Evolutionary conservation across 2,329 filamentous ascomycete species (phyloP).

Genomic region (Aspergillus amoenus): DNA sequence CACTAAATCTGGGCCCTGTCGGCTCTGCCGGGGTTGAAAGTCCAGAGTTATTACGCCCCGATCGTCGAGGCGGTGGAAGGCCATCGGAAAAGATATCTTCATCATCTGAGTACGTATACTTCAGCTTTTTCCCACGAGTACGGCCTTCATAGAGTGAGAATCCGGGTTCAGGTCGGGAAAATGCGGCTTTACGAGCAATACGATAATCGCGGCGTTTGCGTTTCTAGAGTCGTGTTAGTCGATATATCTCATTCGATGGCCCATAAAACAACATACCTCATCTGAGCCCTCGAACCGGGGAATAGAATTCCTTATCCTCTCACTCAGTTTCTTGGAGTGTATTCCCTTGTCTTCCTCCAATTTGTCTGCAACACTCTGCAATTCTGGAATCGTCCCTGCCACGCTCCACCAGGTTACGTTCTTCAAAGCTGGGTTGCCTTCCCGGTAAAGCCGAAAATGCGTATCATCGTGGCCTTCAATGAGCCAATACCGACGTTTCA

Average conservation of each 20-base stretch:
- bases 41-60: slow-evolving; percentile 64
- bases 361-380: slow-evolving; percentile 72
- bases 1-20: slow-evolving; percentile 66
- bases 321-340: slow-evolving; percentile 73
- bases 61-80: slow-evolving; percentile 63
- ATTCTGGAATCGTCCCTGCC: slow-evolving; percentile 84
- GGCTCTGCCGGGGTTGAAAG: slow-evolving; percentile 71
- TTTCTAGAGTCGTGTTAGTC: slow-evolving; percentile 60
- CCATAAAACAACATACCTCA: slow-evolving; percentile 59
- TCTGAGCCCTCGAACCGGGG: slow-evolving; percentile 91
- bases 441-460: slow-evolving; percentile 87
- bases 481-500: slow-evolving; percentile 90
- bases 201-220: slow-evolving; percentile 91
- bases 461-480: slow-evolving; percentile 94
- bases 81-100: slow-evolving; percentile 68
- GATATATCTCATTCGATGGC: not conserved
- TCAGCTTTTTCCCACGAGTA: slow-evolving; percentile 91
- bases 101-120: slow-evolving; percentile 93
- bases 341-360: slow-evolving; percentile 77
- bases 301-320: slow-evolving; percentile 75
- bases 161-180: slow-evolving; percentile 80
- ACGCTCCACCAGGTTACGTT: slow-evolving; percentile 90
- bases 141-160: slow-evolving; percentile 95
- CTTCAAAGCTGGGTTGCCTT: slow-evolving; percentile 77
- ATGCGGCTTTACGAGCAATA: slow-evolving; percentile 78